Evolutionary conservation across 73 alveolate species (phyloP).

Genomic region (Uronychia setigera): DNA sequence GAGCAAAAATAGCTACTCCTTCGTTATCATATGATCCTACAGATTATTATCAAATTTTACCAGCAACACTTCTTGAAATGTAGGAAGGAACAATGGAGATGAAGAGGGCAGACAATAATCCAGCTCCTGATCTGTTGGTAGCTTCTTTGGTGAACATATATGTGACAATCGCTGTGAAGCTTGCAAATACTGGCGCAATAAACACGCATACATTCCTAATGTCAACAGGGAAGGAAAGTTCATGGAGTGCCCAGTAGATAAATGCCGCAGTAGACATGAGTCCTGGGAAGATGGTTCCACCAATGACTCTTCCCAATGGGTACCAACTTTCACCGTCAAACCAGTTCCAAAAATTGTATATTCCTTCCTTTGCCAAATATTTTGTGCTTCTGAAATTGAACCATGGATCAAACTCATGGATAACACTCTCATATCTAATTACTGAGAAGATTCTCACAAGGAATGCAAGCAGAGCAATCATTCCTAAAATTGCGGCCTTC

Average conservation of each 20-base stretch:
- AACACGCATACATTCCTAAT: slow-evolving; percentile 98
- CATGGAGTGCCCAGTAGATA: slow-evolving; percentile 89
- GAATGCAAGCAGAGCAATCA: slow-evolving; percentile 88
- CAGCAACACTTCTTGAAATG: slow-evolving; percentile 98
- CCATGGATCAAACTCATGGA: slow-evolving; percentile 99
- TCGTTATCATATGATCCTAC: slow-evolving; percentile 95
- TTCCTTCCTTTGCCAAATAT: slow-evolving; percentile 94
- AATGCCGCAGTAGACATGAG: slow-evolving; percentile 96
- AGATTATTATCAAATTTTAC: background rate
- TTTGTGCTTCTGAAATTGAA: slow-evolving; percentile 96
- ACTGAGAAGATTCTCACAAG: slow-evolving; percentile 97
- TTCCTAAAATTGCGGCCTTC: slow-evolving; percentile 80
- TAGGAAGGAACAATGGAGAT: slow-evolving; percentile 97
- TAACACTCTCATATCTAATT: slow-evolving; percentile 95
- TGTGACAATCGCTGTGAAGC: slow-evolving; percentile 95
- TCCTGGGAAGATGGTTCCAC: slow-evolving; percentile 99
- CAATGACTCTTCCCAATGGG: slow-evolving; percentile 99
- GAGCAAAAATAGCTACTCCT: slow-evolving; percentile 92
- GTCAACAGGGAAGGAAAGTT: slow-evolving; percentile 95
- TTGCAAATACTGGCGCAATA: slow-evolving; percentile 98
- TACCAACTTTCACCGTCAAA: slow-evolving; percentile 99
- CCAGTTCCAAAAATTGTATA: slow-evolving; percentile 99
- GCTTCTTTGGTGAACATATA: slow-evolving; percentile 96
- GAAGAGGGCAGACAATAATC: slow-evolving; percentile 96
- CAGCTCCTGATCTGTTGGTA: slow-evolving; percentile 98